Evolutionary conservation across 257 asterid genomes (phyloP), one percentile per base, ranked within the genome.

Genomic region (Hygrophila difformis): DNA sequence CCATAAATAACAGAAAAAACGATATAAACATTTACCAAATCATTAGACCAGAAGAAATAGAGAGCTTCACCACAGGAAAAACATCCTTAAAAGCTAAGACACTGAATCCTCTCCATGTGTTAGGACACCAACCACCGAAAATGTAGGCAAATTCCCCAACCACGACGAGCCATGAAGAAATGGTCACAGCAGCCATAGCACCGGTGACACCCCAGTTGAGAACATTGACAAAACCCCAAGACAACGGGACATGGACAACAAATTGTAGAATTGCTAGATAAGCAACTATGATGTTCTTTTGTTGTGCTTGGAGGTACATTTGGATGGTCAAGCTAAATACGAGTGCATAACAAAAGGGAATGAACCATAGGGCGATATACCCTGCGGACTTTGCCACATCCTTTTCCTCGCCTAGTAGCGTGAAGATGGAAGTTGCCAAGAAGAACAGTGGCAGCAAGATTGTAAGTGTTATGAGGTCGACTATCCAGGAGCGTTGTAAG

Each of bases 231-330:
- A 87, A 64, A 22, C 64, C 65, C 80, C 82, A 87, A 28, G 94
- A 80, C 65, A 87, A 54, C 17, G 87, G 97, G 17, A 87, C 10
- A 21, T 87, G 97, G 51, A 83, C 49, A 12, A 63, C 50, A 20
- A 87, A 50, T 53, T 78, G 87, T 48, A 59, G 18, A 19, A 64
- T 4, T 0, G 97, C 57, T 33, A 83, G 63, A 75, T 81, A 87
- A 9, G 92, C 97, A 34, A 87, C 42, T 20, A 83, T 60, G 65
- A 68, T 15, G 49, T 87, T 87, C 78, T 87, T 87, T 56, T 80
- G 93, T 59, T 87, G 97, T 18, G 97, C 93, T 78, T 83, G 97
- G 16, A 87, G 70, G 59, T 34, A 87, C 97, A 87, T 87, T 57
- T 87, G 97, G 43, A 76, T 74, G 2, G 97, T 87, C 76, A 87